Evolutionary conservation across 1,284 basidiomycete genomes (phyloP).

Genomic region (Apiotrichum porosum): DNA sequence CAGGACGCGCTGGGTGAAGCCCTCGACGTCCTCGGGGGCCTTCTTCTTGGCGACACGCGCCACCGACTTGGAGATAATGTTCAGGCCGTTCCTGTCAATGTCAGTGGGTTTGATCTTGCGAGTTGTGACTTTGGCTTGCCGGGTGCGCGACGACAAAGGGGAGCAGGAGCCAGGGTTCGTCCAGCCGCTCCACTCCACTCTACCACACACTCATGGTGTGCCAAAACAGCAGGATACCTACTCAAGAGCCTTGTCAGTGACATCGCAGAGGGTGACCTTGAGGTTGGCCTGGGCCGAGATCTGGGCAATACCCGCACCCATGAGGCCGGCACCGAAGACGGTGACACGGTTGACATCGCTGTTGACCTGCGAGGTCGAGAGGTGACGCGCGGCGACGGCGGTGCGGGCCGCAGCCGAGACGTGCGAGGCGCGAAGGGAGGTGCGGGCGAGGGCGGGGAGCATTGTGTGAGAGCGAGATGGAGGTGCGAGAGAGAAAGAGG

Average conservation of each 20-base stretch:
- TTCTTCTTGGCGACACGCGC: slow-evolving; percentile 53
- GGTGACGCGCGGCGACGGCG: slow-evolving; percentile 4
- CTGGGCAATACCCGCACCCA: slow-evolving; percentile 55
- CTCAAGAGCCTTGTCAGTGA: slow-evolving; percentile 49
- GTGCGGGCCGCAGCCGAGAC: not conserved
- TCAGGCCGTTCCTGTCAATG: slow-evolving; percentile 51
- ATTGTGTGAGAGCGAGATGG: slow-evolving; percentile 5
- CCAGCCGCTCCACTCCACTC: too few relatives aligned
- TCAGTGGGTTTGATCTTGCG: not conserved
- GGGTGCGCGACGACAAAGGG: too few relatives aligned
- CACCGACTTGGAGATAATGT: slow-evolving; percentile 56
- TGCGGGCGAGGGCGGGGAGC: slow-evolving; percentile 13
- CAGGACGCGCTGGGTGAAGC: slow-evolving; percentile 47
- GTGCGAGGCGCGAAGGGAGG: slow-evolving; percentile 3
- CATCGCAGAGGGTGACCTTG: slow-evolving; percentile 49
- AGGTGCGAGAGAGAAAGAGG: not conserved
- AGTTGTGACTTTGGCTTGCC: too few relatives aligned
- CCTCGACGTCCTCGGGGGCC: slow-evolving; percentile 50
- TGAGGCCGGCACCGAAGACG: slow-evolving; percentile 52
- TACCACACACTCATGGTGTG: too few relatives aligned
- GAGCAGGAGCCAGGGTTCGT: not conserved
- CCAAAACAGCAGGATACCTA: too few relatives aligned
- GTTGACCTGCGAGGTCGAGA: slow-evolving; percentile 6
- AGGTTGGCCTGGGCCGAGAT: slow-evolving; percentile 51
- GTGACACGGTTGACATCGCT: slow-evolving; percentile 44